Percentiles rank a stretch among this genome's conserved stretches.
Conservation (phyloP, 805 yeast species). For the Pichia californica region DNA sequence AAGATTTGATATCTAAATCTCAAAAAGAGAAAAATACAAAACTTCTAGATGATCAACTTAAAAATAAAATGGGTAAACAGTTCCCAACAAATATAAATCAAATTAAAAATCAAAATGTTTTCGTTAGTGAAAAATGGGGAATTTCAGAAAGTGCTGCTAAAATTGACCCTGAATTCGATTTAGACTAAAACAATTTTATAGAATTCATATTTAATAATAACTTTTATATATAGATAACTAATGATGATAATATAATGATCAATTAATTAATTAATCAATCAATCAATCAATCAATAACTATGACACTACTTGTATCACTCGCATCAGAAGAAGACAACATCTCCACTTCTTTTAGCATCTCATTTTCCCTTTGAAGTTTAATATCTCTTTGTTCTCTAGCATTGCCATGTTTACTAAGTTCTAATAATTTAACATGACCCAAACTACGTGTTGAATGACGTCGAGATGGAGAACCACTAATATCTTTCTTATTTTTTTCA, state of each 20-base stretch:
- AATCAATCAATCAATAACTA: conserved; percentile 8
- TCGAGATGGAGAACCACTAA: background rate
- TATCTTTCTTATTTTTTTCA: too few relatives aligned
- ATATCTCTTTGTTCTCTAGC: conserved; percentile 8
- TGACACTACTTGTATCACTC: background rate
- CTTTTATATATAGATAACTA: background rate
- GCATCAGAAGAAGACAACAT: background rate
- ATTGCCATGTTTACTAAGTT: conserved; percentile 11
- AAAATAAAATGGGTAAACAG: conserved; percentile 21
- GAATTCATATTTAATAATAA: background rate
- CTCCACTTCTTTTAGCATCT: conserved; percentile 4
- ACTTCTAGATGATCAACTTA: conserved; percentile 26
- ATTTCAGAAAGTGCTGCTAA: conserved; percentile 30
- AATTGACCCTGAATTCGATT: conserved; percentile 25
- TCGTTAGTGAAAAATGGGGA: conserved; percentile 31
- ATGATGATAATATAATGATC: too few relatives aligned
- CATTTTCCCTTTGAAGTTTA: conserved; percentile 1
- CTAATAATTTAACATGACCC: conserved; percentile 7
- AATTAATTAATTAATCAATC: conserved; percentile 1
- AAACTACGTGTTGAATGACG: background rate
- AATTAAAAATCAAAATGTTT: conserved; percentile 21
- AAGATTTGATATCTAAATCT: conserved; percentile 22
- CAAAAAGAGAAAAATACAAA: conserved; percentile 25
- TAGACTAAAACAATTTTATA: conserved; percentile 1
- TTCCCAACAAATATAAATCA: conserved; percentile 25